Evolutionary conservation across 2,329 filamentous ascomycete genomes (phyloP).

Genomic region (Aspergillus glaucus): DNA sequence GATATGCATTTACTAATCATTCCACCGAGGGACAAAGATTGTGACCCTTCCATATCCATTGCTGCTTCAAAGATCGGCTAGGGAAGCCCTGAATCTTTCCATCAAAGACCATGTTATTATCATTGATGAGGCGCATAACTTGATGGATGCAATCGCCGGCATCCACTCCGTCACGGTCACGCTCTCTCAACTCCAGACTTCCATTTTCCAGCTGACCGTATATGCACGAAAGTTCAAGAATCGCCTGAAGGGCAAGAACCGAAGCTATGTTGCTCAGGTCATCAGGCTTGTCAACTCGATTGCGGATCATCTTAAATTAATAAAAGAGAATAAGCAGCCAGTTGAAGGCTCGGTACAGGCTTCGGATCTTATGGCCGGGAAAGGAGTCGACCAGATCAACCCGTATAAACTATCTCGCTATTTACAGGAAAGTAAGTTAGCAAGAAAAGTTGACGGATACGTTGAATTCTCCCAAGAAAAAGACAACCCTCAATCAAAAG

Average conservation of each 20-base stretch:
- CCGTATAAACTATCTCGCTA: slow-evolving; percentile 83
- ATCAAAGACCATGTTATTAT: slow-evolving; percentile 87
- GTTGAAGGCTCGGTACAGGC: slow-evolving; percentile 64
- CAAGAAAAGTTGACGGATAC: slow-evolving; percentile 92
- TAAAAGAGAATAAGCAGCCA: slow-evolving; percentile 33
- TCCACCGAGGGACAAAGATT: slow-evolving; percentile 46
- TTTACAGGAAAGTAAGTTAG: slow-evolving; percentile 84
- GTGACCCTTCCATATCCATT: slow-evolving; percentile 89
- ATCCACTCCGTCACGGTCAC: slow-evolving; percentile 77
- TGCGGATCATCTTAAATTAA: slow-evolving; percentile 58
- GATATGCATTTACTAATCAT: slow-evolving; percentile 1
- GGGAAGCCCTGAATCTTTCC: slow-evolving; percentile 80
- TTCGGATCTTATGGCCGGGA: slow-evolving; percentile 67
- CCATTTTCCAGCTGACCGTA: slow-evolving; percentile 66
- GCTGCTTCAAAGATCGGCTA: slow-evolving; percentile 75
- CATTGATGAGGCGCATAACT: slow-evolving; percentile 94
- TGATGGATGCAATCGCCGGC: slow-evolving; percentile 87
- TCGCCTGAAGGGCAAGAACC: slow-evolving; percentile 80
- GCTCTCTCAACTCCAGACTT: slow-evolving; percentile 64
- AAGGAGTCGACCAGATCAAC: slow-evolving; percentile 92
- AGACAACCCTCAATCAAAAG: slow-evolving; percentile 26
- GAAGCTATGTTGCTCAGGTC: slow-evolving; percentile 83
- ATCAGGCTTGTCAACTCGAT: slow-evolving; percentile 78
- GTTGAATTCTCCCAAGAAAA: slow-evolving; percentile 55
- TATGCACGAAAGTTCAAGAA: slow-evolving; percentile 88